These are phyloP conservation scores for Rubia occidens DNA, from an alignment of 305 asterid species.

Conservation along the genomic window DNA sequence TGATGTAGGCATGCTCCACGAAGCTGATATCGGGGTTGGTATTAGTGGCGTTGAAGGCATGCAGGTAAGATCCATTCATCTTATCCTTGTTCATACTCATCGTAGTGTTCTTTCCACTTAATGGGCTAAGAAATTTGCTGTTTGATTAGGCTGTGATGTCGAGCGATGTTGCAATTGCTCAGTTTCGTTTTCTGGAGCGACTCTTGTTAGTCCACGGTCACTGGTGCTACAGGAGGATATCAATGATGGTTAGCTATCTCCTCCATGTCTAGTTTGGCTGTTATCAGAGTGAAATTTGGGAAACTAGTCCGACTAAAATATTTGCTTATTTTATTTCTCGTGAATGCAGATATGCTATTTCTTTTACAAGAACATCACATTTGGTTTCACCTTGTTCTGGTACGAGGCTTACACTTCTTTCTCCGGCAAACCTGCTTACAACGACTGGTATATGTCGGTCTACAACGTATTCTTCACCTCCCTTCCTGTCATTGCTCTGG, in stretches of 20 bases:
- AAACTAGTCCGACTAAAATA: too few species aligned
- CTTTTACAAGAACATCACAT: slow-evolving; percentile 89
- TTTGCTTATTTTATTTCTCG: neutral
- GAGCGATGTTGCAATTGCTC: slow-evolving; percentile 87
- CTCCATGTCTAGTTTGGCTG: neutral
- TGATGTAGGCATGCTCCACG: slow-evolving; percentile 99
- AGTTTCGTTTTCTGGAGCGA: slow-evolving; percentile 87
- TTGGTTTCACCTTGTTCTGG: slow-evolving; percentile 96
- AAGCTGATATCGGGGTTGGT: slow-evolving; percentile 96
- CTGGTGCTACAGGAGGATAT: slow-evolving; percentile 96
- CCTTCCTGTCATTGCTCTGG: slow-evolving; percentile 92
- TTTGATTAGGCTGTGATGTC: slow-evolving; percentile 81
- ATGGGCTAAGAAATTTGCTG: neutral
- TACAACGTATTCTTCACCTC: slow-evolving; percentile 95
- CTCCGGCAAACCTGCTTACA: slow-evolving; percentile 91
- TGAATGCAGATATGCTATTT: slow-evolving; percentile 81
- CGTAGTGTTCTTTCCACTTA: neutral
- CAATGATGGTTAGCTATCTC: slow-evolving; percentile 64
- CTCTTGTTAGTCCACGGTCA: slow-evolving; percentile 92
- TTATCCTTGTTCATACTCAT: neutral
- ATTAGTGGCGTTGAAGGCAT: slow-evolving; percentile 95
- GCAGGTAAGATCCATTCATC: slow-evolving; percentile 49
- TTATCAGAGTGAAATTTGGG: neutral
- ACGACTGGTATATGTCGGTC: slow-evolving; percentile 89
- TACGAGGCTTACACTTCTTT: slow-evolving; percentile 84